Base-by-base conservation (phyloP, 805 yeast genomes). In the Priceomyces fermenticarens region DNA sequence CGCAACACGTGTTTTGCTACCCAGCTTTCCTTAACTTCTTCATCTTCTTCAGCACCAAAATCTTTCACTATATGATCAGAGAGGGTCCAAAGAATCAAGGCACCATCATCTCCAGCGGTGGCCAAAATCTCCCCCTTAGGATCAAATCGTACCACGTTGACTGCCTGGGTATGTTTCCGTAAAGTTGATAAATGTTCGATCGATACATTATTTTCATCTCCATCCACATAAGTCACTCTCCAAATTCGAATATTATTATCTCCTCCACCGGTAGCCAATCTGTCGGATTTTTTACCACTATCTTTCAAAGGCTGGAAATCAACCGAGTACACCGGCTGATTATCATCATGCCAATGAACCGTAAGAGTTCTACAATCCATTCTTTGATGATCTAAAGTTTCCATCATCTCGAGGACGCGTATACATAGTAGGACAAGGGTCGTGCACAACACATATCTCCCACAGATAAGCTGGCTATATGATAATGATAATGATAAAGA, bases 91-190 rank as follows among this genome's bases (percentile, higher is more conserved):
- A 93, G 62, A 47, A 90, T 70, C 17, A 93, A 75, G 5, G 84
- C 80, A 1, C 99, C 98, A 60, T 93, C 99, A 57, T 93, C 99
- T 3, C 97, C 95, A 0, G 96, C 97, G 0, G 91, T 77, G 0
- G 98, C 98, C 15, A 93, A 66, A 5, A 75, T 48, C 36, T 75
- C 72, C 1, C 97, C 97, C 2, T 60, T 63, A 2, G 83, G 81
- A 54, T 79, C 83, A 57, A 90, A 93, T 38, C 96, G 67, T 4
- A 88, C 96, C 27, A 81, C 90, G 56, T 93, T 93, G 14, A 93
- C 97, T 0, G 98, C 97, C 58, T 89, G 96, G 2, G 93, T 86
- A 58, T 93, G 99, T 52, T 88, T 89, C 3, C 84, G 62, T 38
- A 93, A 71, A 0, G 97, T 88, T 12, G 93, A 78, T 23, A 89